phyloP scores from a whole-genome alignment of 2,329 filamentous ascomycete genomes.

The Pseudogymnoascus sp. region DNA sequence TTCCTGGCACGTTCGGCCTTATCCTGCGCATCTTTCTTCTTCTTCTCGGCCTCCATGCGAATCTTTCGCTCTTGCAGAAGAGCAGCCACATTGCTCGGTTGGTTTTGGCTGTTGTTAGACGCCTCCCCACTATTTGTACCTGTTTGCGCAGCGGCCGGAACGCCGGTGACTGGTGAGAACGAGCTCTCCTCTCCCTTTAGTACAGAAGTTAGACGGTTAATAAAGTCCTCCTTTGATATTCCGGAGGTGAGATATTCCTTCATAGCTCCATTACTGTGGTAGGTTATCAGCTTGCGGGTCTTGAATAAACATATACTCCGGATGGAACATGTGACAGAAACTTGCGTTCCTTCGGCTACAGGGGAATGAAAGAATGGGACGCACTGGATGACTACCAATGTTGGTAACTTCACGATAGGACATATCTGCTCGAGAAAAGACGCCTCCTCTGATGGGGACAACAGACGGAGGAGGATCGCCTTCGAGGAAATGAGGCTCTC shows the following conservation, averaged over 20 bases:
- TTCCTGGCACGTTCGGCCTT: constrained; percentile 35
- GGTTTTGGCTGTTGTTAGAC: constrained; percentile 10
- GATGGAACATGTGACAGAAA: background rate
- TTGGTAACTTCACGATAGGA: constrained; percentile 69
- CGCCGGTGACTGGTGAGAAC: background rate
- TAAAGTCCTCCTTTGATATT: constrained; percentile 57
- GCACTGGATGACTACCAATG: constrained; percentile 69
- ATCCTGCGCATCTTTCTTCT: constrained; percentile 31
- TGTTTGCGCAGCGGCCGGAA: background rate
- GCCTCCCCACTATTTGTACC: background rate
- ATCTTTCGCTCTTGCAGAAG: constrained; percentile 45
- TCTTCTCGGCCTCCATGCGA: constrained; percentile 42
- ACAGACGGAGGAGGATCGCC: constrained; percentile 62
- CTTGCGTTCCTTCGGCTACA: background rate
- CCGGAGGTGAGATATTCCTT: constrained; percentile 67
- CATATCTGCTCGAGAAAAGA: constrained; percentile 76
- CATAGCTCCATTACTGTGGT: constrained; percentile 60
- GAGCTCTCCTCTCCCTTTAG: constrained; percentile 21
- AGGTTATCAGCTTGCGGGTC: constrained; percentile 5
- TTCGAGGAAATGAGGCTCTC: constrained; percentile 49
- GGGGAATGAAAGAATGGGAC: constrained; percentile 19
- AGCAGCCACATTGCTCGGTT: constrained; percentile 23
- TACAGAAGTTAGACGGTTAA: constrained; percentile 43
- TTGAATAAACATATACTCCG: background rate
- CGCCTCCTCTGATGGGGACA: constrained; percentile 70